phyloP scores from a whole-genome alignment of 768 basidiomycete genomes.

The Tephrocybe rancida region DNA sequence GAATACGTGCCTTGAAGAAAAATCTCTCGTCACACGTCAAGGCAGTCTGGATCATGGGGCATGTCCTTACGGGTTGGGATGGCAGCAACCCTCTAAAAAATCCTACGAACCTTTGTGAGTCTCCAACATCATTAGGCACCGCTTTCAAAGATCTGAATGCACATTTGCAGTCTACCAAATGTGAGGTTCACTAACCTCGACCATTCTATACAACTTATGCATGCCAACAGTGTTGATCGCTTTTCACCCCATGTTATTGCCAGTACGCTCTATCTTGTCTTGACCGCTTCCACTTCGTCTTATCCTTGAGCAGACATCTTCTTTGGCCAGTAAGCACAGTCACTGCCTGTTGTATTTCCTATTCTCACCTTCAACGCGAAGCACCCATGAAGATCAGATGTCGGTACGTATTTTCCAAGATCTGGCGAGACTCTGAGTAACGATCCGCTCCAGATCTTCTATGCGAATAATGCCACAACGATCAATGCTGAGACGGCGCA shows the following conservation, averaged over 20 bases:
- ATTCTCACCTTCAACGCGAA: slow-evolving; percentile 11
- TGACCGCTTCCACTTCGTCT: not conserved
- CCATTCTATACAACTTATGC: not conserved
- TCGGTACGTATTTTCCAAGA: slow-evolving; percentile 39
- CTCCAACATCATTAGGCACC: not conserved
- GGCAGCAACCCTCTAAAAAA: slow-evolving; percentile 64
- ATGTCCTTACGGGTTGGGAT: slow-evolving; percentile 70
- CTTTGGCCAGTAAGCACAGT: slow-evolving; percentile 57
- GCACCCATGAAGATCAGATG: slow-evolving; percentile 72
- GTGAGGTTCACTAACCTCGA: slow-evolving; percentile 23
- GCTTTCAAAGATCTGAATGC: not conserved
- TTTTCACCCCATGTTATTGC: slow-evolving; percentile 79
- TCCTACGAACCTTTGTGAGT: slow-evolving; percentile 72
- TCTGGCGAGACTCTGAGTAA: not conserved
- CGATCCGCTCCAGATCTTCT: slow-evolving; percentile 55
- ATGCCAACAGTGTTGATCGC: slow-evolving; percentile 61
- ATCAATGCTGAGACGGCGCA: slow-evolving; percentile 59
- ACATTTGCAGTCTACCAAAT: slow-evolving; percentile 37
- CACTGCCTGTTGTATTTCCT: not conserved
- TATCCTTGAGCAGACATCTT: slow-evolving; percentile 55
- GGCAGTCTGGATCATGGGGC: slow-evolving; percentile 55
- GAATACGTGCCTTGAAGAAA: not conserved
- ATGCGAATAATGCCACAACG: slow-evolving; percentile 68
- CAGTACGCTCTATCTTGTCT: slow-evolving; percentile 46
- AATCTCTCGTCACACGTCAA: not conserved